Base-by-base conservation (phyloP, 2,329 filamentous ascomycete species). In the Sclerotinia sclerotiorum region DNA sequence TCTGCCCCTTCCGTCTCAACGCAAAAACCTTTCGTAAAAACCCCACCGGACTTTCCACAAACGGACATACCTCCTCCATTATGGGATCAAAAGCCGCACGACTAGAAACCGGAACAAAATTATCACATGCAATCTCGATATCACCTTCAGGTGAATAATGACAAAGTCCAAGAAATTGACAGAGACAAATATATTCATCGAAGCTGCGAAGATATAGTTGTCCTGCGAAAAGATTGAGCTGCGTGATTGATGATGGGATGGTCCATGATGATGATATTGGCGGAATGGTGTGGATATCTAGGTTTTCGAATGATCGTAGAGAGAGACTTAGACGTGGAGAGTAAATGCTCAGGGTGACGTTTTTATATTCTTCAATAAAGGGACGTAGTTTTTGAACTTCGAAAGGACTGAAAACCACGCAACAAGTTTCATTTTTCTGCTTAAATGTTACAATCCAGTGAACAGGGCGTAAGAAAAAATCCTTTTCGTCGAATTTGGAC, bases 171-270 rank as follows among this genome's bases (percentile, higher is more conserved):
- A 91, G 77, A 52, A 82, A 83, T 0, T 79, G 74, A 69, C 87
- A 89, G 0, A 84, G 74, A 1, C 79, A 75, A 0, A 75, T 70
- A 70, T 92, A 93, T 65, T 90, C 84, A 0, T 78, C 69, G 55
- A 81, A 85, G 0, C 80, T 82, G 0, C 75, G 76, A 13, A 92
- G 79, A 72, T 92, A 92, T 0, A 92, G 80, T 67, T 90, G 87
- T 0, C 90, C 90, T 0, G 90, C 81, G 67, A 93, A 92, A 0
- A 92, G 77, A 55, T 90, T 89, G 0, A 92, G 80, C 68, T 86
- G 80, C 0, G 80, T 77, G 0, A 79, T 75, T 17, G 0, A 64
- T n/a, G 0, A 17, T 35, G 72, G 75, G 17, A 71, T 74, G 5
- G 76, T 67, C 10, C 58, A 69, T 27, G 73, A 70, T 0, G 1